Evolutionary conservation across 768 basidiomycete genomes (phyloP), one percentile per base, ranked within the genome.

Genomic region (Pulveroboletus sp.): DNA sequence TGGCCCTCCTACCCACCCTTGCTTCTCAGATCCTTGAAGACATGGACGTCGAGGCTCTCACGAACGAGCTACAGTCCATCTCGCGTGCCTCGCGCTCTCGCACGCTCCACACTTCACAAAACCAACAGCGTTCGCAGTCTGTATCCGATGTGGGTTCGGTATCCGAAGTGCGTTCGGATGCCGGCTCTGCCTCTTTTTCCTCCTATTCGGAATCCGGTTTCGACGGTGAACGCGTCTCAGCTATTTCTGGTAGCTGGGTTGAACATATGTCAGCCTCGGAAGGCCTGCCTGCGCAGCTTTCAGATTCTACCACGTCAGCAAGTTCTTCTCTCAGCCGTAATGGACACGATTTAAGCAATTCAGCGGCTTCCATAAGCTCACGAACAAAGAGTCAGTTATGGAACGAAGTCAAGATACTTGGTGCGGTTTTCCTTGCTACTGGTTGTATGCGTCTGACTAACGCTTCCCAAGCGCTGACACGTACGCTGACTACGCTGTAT

Each of bases 401-500:
- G 95, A 83, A 84, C 50, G 92, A 96, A 68, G 79, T 96, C 33
- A 97, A 96, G 66, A 79, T 93, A 33, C 57, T 65, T 3, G 55
- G 81, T 94, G 30, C 84, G 90, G 86, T 61, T 41, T 79, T 36
- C 4, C 41, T 47, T 27, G 9, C 17, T 28, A 9, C 21, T 39
- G 41, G 15, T n/a, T 37, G 24, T 38, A 39, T 45, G 15, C 21
- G 11, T 39, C 42, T 14, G 46, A 48, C 47, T 55, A 27, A 54
- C 14, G 21, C 15, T 53, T 36, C 9, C 28, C 14, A 51, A 96
- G 93, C 92, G 6, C 80, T 97, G 51, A 95, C 93, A 2, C 77
- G 94, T 47, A 84, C 89, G 14, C 70, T 98, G 26, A 93, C 93
- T 7, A 82, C 87, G 0, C 69, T 94, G 21, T 97, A 98, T 67